Evolutionary conservation across 306 rosid species (phyloP).

Genomic region (Vigna mungo): DNA sequence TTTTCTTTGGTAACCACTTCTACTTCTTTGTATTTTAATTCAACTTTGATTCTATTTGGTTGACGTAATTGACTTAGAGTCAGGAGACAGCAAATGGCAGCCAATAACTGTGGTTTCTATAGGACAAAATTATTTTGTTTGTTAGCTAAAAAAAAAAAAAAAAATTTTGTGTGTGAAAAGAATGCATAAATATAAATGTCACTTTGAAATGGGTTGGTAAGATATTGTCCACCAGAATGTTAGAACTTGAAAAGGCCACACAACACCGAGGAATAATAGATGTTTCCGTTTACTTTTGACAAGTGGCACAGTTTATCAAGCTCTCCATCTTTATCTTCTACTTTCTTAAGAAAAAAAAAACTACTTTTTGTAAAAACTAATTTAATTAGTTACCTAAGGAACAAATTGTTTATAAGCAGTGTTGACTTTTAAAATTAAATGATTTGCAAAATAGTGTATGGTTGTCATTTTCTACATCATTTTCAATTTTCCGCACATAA

Average conservation of each 20-base stretch:
- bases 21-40: background rate
- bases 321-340: constrained; percentile 7
- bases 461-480: background rate
- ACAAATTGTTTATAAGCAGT: background rate
- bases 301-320: constrained; percentile 36
- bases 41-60: constrained; percentile 8
- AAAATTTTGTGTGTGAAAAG: constrained; percentile 17
- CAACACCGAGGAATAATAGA: constrained; percentile 41
- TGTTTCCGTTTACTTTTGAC: constrained; percentile 50
- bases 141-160: constrained; percentile 14
- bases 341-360: background rate
- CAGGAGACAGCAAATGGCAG: constrained; percentile 28
- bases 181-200: constrained; percentile 35
- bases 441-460: background rate
- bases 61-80: constrained; percentile 35
- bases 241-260: constrained; percentile 44
- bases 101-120: constrained; percentile 28
- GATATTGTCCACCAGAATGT: constrained; percentile 48
- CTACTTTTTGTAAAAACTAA: too few species aligned
- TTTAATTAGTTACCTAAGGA: background rate
- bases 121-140: constrained; percentile 29
- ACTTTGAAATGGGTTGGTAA: constrained; percentile 52
- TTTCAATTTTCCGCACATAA: background rate
- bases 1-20: background rate
- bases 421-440: background rate